Evolutionary conservation across 805 yeast species (phyloP), one percentile per base, ranked within the genome.

Genomic region (Zygosaccharomyces gambellarensis): DNA sequence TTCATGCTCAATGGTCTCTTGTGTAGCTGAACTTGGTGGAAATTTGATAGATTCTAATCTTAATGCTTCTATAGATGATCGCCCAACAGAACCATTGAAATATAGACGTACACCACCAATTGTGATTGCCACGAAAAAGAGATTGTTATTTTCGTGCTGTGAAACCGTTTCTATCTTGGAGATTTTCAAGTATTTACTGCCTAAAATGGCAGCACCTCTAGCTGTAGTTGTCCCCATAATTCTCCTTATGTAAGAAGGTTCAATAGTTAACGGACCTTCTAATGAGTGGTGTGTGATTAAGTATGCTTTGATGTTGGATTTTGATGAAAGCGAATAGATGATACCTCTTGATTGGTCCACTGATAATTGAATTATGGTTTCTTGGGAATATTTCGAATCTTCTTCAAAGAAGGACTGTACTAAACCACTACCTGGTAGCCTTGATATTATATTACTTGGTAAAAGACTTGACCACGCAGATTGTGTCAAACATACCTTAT

Each of bases 21-120:
- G 65, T 5, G 68, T 62, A 3, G 60, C 57, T 36, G 64, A 48
- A 62, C 73, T 60, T n/a, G 87, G 87, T n/a, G 87, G 87, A 61
- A 81, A 82, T 59, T 79, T 80, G 48, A 82, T 75, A 36, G 81
- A 76, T 48, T 73, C 76, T 28, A 72, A 52, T 57, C 77, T 69
- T 43, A 74, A 55, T 3, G 76, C 75, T 49, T 71, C 71, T 2
- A 73, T 68, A 34, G 61, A 57, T 3, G 64, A 56, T 14, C 65
- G 52, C 17, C 68, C 62, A 4, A 67, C 54, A 6, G 73, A 71
- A 43, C 79, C 79, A 48, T 72, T 74, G 48, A 74, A 63, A 52
- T 80, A 83, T 23, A 90, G 72, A 56, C 97, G 78, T 57, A 87
- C 86, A n/a, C 97, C 97, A 53, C 82, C 85, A 43, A 81, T 74